Evolutionary conservation across 805 yeast genomes (phyloP).

Genomic region (Kodamaea jinghongensis): DNA sequence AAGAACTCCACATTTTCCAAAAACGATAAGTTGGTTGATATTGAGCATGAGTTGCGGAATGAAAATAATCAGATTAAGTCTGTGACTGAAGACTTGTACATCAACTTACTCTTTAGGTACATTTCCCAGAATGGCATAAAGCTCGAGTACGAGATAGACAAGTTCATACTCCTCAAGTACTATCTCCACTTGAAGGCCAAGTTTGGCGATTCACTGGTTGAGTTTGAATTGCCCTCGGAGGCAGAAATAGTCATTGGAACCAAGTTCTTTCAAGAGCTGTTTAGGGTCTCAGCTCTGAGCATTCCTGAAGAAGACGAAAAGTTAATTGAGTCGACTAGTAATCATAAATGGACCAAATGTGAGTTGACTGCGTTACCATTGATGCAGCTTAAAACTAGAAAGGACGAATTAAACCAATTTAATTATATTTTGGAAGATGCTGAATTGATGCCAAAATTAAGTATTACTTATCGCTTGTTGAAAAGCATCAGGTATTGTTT

Average conservation of each 20-base stretch:
- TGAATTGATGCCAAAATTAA: conserved; percentile 8
- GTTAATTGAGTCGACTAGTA: conserved; percentile 25
- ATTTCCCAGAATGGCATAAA: conserved; percentile 1
- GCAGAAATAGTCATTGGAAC: conserved; percentile 26
- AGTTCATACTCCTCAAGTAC: conserved; percentile 20
- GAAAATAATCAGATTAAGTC: conserved; percentile 22
- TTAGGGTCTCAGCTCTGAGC: conserved; percentile 16
- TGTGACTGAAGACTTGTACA: conserved; percentile 17
- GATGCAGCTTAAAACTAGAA: conserved; percentile 28
- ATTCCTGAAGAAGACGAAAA: conserved; percentile 15
- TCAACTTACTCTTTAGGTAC: conserved; percentile 16
- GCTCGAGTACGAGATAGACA: conserved; percentile 17
- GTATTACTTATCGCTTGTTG: conserved; percentile 17
- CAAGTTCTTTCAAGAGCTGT: conserved; percentile 32
- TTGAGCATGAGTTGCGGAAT: conserved; percentile 5
- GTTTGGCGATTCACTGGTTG: conserved; percentile 1
- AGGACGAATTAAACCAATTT: conserved; percentile 31
- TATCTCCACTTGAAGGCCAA: conserved; percentile 9
- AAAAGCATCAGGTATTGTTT: conserved; percentile 31
- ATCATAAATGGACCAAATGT: conserved; percentile 39
- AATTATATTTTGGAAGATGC: conserved; percentile 23
- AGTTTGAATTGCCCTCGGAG: conserved; percentile 12
- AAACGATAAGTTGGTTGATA: conserved; percentile 2
- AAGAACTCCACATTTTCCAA: conserved; percentile 5
- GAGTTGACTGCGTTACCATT: conserved; percentile 36